A percentile compares a stretch with the other conserved stretches of the same genome.
Evolutionary conservation across 192 early-diverging fungal genomes (phyloP).

Genomic region (Linnemannia hyalina): DNA sequence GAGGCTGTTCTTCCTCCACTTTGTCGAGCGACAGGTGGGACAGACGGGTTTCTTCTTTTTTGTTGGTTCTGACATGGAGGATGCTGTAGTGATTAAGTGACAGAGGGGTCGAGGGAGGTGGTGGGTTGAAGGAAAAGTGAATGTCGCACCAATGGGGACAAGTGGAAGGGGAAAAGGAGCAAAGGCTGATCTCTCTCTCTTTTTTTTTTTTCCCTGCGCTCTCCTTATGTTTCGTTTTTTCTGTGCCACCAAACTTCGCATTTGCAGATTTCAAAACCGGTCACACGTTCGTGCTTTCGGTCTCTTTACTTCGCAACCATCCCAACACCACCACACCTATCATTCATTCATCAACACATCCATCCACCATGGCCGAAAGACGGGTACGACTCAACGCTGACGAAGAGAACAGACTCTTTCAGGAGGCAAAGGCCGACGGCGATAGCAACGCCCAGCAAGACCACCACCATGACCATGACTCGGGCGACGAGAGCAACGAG

Average conservation of each 20-base stretch:
- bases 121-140: background rate
- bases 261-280: background rate
- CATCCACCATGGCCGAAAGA: slow-evolving; percentile 29
- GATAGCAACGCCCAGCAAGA: background rate
- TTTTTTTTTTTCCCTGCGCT: background rate
- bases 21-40: slow-evolving; percentile 22
- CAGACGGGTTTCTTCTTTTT: slow-evolving; percentile 26
- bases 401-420: slow-evolving; percentile 50
- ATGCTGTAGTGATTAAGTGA: background rate
- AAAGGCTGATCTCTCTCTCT: background rate
- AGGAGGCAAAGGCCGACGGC: slow-evolving; percentile 18
- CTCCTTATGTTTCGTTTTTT: background rate
- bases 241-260: background rate
- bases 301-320: background rate
- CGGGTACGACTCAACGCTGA: slow-evolving; percentile 48
- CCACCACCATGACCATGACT: slow-evolving; percentile 36
- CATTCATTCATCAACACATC: background rate
- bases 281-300: background rate
- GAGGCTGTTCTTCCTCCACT: slow-evolving; percentile 30
- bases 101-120: background rate
- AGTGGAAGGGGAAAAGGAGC: background rate
- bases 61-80: background rate
- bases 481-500: slow-evolving; percentile 42
- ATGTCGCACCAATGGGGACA: background rate
- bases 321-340: background rate